Conservation (phyloP, 768 basidiomycete genomes). For the Hebeloma cylindrosporum region DNA sequence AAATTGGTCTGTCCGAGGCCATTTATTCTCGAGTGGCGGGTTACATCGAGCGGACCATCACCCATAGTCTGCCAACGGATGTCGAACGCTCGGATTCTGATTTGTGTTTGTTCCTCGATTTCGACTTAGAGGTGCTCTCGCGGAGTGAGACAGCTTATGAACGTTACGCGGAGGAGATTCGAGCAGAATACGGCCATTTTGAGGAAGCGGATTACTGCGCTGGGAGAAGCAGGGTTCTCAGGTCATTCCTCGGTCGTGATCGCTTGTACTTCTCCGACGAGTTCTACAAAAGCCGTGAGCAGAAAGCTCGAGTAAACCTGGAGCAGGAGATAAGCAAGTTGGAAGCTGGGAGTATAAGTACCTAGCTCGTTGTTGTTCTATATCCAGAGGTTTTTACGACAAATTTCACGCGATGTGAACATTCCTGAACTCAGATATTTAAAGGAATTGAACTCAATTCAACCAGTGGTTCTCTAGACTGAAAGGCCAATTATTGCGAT, state of each 20-base stretch:
- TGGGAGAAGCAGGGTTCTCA: conserved; percentile 10
- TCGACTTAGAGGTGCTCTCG: conserved; percentile 11
- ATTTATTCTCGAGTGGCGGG: conserved; percentile 4
- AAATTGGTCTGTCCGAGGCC: conserved; percentile 1
- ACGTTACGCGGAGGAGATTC: conserved; percentile 8
- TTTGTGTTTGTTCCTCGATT: conserved; percentile 12
- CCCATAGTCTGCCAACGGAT: conserved; percentile 7
- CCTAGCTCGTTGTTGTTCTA: too few relatives aligned
- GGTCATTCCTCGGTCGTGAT: conserved; percentile 10
- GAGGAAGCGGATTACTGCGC: conserved; percentile 3
- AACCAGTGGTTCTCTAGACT: too few relatives aligned
- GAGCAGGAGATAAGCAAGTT: conserved; percentile 3
- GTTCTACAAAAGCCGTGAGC: conserved; percentile 6
- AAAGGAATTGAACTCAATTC: too few relatives aligned
- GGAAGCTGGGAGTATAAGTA: neutral
- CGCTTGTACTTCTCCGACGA: conserved; percentile 10
- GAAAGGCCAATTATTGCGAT: too few relatives aligned
- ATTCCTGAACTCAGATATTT: too few relatives aligned
- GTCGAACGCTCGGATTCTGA: conserved; percentile 1
- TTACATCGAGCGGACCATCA: conserved; percentile 11
- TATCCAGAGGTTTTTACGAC: too few relatives aligned
- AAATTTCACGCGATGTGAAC: too few relatives aligned
- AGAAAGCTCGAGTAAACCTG: conserved; percentile 9
- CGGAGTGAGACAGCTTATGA: conserved; percentile 4
- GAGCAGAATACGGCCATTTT: conserved; percentile 9